phyloP scores from a whole-genome alignment of 306 rosid species.

The Mimosa bimucronata region DNA sequence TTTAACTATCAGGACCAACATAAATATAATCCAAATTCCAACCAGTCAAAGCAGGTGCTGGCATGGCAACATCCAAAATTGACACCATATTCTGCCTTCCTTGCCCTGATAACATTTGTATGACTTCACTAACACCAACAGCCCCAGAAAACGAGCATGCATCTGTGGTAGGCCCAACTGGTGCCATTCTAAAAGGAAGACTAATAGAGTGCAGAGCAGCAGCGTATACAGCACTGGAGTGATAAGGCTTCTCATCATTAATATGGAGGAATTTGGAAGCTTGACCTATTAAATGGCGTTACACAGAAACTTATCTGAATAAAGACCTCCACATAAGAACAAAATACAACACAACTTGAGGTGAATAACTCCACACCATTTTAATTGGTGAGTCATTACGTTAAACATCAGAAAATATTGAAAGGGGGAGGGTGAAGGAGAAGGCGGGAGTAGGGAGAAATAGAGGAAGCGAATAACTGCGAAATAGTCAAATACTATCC shows the following conservation, averaged over 20 bases:
- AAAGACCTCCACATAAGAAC: constrained; percentile 27
- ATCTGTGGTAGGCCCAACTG: constrained; percentile 64
- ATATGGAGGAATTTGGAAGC: constrained; percentile 64
- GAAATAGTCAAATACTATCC: neutral
- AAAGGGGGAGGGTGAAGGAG: neutral
- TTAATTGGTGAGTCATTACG: constrained; percentile 28
- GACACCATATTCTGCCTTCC: constrained; percentile 79
- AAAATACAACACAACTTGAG: constrained; percentile 14
- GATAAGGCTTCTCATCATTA: constrained; percentile 72
- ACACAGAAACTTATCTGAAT: constrained; percentile 24
- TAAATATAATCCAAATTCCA: constrained; percentile 38
- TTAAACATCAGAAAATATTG: constrained; percentile 7
- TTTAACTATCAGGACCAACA: constrained; percentile 6
- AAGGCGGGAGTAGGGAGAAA: neutral
- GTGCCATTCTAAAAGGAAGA: constrained; percentile 82
- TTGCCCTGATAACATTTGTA: constrained; percentile 75
- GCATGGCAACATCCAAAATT: constrained; percentile 84
- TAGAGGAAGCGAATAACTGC: neutral
- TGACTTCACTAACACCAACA: constrained; percentile 61
- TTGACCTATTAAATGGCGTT: constrained; percentile 58
- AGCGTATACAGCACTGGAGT: constrained; percentile 85
- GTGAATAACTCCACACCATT: constrained; percentile 11
- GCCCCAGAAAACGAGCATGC: constrained; percentile 68
- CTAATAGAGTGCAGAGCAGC: constrained; percentile 79
- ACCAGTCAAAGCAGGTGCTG: constrained; percentile 81